Conservation (phyloP, 2,329 filamentous ascomycete genomes). For the Alternaria viburni region DNA sequence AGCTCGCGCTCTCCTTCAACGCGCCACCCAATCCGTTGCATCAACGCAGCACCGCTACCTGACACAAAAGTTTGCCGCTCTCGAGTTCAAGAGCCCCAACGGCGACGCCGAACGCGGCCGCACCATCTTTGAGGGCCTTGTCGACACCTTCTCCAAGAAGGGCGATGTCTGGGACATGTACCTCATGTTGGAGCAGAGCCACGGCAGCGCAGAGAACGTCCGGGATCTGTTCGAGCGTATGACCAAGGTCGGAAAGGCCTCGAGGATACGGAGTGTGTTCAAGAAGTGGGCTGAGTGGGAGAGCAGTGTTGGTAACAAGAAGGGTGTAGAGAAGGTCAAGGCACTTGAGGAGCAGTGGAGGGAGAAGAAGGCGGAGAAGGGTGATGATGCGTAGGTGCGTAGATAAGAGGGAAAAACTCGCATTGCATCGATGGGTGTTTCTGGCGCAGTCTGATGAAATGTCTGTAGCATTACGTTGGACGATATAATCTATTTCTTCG, state of each 20-base stretch:
- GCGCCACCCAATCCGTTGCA: constrained; percentile 84
- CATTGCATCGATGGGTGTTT: constrained; percentile 1
- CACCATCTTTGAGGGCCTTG: constrained; percentile 89
- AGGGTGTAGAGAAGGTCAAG: constrained; percentile 73
- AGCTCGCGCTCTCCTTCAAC: constrained; percentile 76
- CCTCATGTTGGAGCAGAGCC: constrained; percentile 78
- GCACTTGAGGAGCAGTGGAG: constrained; percentile 75
- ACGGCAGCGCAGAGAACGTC: constrained; percentile 62
- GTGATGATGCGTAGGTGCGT: constrained; percentile 15
- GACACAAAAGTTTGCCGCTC: constrained; percentile 84
- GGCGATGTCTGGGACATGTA: constrained; percentile 93
- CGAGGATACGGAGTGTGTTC: constrained; percentile 86
- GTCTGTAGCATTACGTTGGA: background rate
- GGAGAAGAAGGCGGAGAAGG: constrained; percentile 46
- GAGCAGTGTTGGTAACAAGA: constrained; percentile 69
- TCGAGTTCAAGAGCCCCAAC: constrained; percentile 85
- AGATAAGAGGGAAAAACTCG: background rate
- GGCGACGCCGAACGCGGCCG: constrained; percentile 90
- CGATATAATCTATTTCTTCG: background rate
- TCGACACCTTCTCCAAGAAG: constrained; percentile 85
- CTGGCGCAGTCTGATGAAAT: background rate
- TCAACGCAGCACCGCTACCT: constrained; percentile 72
- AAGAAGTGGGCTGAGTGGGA: constrained; percentile 93
- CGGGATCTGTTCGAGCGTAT: constrained; percentile 84
- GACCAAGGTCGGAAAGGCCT: constrained; percentile 71